Percentiles rank a stretch among this genome's conserved stretches.
Evolutionary conservation across 495 filamentous ascomycete genomes (phyloP).

Genomic region (Daldinia bambusicola): DNA sequence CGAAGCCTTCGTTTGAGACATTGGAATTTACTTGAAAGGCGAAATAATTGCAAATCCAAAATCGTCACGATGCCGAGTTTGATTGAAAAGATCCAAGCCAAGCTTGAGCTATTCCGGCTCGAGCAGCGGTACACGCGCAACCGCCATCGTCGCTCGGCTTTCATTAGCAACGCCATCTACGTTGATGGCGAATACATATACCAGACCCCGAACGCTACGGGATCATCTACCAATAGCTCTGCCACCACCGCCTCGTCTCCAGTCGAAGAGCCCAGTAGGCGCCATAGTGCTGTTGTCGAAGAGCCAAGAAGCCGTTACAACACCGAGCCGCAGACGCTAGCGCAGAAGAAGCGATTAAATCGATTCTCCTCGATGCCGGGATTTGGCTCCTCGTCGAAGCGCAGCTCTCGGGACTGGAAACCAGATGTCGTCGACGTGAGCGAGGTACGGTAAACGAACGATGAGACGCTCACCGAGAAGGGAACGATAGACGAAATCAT

Average conservation of each 20-base stretch:
- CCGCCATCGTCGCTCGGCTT: conserved; percentile 82
- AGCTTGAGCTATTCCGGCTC: conserved; percentile 88
- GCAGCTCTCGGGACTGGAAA: conserved; percentile 41
- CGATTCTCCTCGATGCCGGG: conserved; percentile 61
- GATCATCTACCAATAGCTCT: conserved; percentile 56
- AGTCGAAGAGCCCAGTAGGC: conserved; percentile 20
- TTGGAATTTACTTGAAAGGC: not conserved
- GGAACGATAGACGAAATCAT: conserved; percentile 11
- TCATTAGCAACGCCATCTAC: conserved; percentile 85
- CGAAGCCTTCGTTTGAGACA: not conserved
- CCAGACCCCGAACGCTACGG: conserved; percentile 61
- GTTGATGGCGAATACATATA: conserved; percentile 94
- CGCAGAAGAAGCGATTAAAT: conserved; percentile 53
- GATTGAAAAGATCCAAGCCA: conserved; percentile 64
- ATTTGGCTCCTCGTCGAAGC: conserved; percentile 53
- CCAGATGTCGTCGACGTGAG: conserved; percentile 23
- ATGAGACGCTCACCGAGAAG: not conserved
- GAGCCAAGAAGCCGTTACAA: conserved; percentile 20
- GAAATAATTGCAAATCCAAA: not conserved
- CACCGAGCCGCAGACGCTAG: conserved; percentile 27
- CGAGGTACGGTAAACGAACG: conserved; percentile 18
- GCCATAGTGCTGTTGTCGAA: conserved; percentile 39
- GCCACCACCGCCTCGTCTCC: conserved; percentile 46
- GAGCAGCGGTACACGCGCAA: conserved; percentile 92
- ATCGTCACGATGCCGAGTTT: conserved; percentile 47